Base-by-base conservation (phyloP, 495 filamentous ascomycete genomes). In the Podospora australis region DNA sequence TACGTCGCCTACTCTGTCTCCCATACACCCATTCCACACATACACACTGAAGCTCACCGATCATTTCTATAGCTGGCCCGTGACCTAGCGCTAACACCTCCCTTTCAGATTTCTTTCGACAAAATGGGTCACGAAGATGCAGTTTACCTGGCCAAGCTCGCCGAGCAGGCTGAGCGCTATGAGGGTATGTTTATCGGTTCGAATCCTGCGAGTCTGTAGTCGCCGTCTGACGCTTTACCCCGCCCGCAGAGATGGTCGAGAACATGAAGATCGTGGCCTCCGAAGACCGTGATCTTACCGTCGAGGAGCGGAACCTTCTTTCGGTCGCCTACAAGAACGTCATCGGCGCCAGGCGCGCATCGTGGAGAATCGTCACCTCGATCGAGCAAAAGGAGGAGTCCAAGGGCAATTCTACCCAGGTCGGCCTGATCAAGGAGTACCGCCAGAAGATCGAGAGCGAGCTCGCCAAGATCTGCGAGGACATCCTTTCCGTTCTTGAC, bases 251-350 rank as follows among this genome's bases (percentile, higher is more conserved):
- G 72, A 98, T 98, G 92, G 92, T 98, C 53, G 94, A 97, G 80
- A 96, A 97, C 84, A 98, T 98, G 92, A 98, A 98, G 82, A 82
- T 86, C 59, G 94, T 98, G 63, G 92, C 92, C 58, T 90, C 88
- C 50, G 88, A 91, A 67, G 86, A 96, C 70, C 89, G 91, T 74
- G 94, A 97, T 71, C 87, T 98, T 54, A 91, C 89, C 54, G 92
- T 98, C 58, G 94, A 98, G 77, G 92, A 98, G 82, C 86, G 92
- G 64, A 98, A 98, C 77, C 87, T 98, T 43, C 86, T 98, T 48
- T 97, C 94, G 38, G 92, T 98, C 57, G 92, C 92, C 68, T 98
- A 98, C 83, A 98, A 98, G 88, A 98, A 98, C 78, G 92, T 98
- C 69, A 95, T 98, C 67, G 92, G 92, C 71, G 90, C 92, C 57